Evolutionary conservation across 2,329 filamentous ascomycete species (phyloP), one percentile per base, ranked within the genome.

Genomic region (Pseudopyrenochaeta lycopersici): DNA sequence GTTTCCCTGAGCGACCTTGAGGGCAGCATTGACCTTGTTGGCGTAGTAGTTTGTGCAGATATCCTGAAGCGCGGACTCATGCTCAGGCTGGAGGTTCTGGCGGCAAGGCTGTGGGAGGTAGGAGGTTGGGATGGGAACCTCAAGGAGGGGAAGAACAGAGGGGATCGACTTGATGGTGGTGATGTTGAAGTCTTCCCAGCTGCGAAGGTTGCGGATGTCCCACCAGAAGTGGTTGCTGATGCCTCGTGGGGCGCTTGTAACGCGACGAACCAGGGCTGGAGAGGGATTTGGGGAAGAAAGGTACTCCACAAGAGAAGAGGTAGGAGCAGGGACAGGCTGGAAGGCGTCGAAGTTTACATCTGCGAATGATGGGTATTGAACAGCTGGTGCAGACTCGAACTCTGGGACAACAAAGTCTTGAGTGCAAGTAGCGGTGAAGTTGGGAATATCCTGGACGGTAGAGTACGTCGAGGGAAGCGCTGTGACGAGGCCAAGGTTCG

Each of bases 181-280:
- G 10, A 90, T 80, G 61, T 86, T 91, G 84, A 97, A 97, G 64
- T 86, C 84, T 46, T 84, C 85, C 94, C 94, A 97, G 57, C 87
- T 84, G 58, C 91, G 87, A 62, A 97, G 82, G 73, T 96, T 94
- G 64, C 94, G 90, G 53, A 96, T 85, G 70, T 98, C 94, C 90
- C 92, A 97, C 94, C 94, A 98, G 76, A 94, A 97, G 79, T 96
- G 88, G 74, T 89, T 91, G 67, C 84, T 89, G 76, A 83, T 85
- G 68, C 83, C 88, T 73, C 87, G 90, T 60, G 82, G 85, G 78
- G 87, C 73, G 71, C 89, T 88, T 54, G 89, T 90, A 63, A 94
- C 85, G 63, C 89, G 90, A 69, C 89, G 89, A 32, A 96, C 91
- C 30, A 97, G 82, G 35, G 89, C 89, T 15, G 93, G 90, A 18